Base-by-base conservation (phyloP, 441 rosid species). In the Macaranga tanarius region DNA sequence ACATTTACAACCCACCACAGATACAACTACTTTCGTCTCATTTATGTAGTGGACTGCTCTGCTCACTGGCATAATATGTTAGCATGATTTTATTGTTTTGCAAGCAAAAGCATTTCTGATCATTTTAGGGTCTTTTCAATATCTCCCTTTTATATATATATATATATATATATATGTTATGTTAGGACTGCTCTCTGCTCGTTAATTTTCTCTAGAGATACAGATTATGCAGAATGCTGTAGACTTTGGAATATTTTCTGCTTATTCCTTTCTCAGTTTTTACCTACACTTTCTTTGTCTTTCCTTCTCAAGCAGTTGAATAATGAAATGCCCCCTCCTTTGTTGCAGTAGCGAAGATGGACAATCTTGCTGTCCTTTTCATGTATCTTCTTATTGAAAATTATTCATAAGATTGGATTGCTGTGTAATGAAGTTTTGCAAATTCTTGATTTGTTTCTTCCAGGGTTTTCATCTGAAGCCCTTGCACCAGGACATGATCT, bases 391-490 rank as follows among this genome's bases (percentile, higher is more conserved):
- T 59, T 69, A 0, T 40, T 71, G 51, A 52, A 47, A 34, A n/a
- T 22, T 74, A 6, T 73, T 13, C 44, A 9, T 57, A 25, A 38
- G 25, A 19, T 10, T 11, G 38, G 25, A 19, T 7, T 11, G 38
- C 52, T 19, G 47, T 23, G 52, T 74, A 61, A 60, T 57, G 15
- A 74, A 51, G n/a, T n/a, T 16, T 67, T 75, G 31, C 70, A 6
- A 23, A 71, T 61, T 70, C 60, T 58, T 70, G 61, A 31, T 10
- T 68, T 55, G 17, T 45, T 69, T 73, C 26, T 76, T 69, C 44
- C 88, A 90, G 97, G 93, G 65, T 92, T 85, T 70, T 82, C 96
- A 55, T 82, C 96, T 16, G 90, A 79, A 75, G 86, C 90, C 67
- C 75, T 92, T 45, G 26, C 84, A 42, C 85, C 78, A 20, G 86